These are phyloP conservation scores for Plantago major DNA, from an alignment of 257 asterid species.

Conservation along the genomic window DNA sequence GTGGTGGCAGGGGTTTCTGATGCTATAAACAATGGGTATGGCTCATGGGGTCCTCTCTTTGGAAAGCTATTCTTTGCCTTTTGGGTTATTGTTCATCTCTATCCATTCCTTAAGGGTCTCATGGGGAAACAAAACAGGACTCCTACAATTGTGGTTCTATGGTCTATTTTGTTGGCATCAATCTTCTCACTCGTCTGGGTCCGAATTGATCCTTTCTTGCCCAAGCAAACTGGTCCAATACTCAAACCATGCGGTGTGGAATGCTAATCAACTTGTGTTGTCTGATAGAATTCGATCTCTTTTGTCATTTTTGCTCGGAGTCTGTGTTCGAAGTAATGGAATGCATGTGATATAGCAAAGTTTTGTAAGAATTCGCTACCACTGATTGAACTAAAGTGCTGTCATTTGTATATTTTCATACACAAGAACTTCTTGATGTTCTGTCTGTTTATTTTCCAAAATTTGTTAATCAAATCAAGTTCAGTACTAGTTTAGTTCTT, in stretches of 20 bases:
- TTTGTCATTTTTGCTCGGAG: constrained; percentile 22
- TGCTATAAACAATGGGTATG: constrained; percentile 76
- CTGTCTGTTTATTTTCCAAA: too few species aligned
- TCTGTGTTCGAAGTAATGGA: constrained; percentile 18
- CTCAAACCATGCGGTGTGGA: constrained; percentile 86
- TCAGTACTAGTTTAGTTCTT: too few species aligned
- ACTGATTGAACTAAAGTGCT: constrained; percentile 5
- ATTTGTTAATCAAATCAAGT: too few species aligned
- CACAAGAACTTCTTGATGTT: too few species aligned
- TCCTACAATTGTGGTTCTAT: constrained; percentile 78
- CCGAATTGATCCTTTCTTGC: constrained; percentile 82
- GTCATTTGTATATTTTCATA: constrained; percentile 24
- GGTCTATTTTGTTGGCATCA: constrained; percentile 80
- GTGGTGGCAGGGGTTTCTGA: constrained; percentile 79
- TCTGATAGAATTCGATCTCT: constrained; percentile 25
- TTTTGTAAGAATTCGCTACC: constrained; percentile 8
- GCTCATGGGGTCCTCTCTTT: constrained; percentile 76
- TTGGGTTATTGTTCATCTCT: constrained; percentile 86
- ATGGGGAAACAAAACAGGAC: constrained; percentile 87
- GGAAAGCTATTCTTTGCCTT: constrained; percentile 85
- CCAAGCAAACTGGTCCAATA: constrained; percentile 78
- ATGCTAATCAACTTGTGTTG: constrained; percentile 33
- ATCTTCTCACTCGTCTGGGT: constrained; percentile 90
- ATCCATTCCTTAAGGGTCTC: constrained; percentile 83
- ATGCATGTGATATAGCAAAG: constrained; percentile 2